A percentile compares a stretch with the other conserved stretches of the same genome.
These are phyloP conservation scores for Obba rivulosa DNA, from an alignment of 768 basidiomycete species.

Conservation along the genomic window DNA sequence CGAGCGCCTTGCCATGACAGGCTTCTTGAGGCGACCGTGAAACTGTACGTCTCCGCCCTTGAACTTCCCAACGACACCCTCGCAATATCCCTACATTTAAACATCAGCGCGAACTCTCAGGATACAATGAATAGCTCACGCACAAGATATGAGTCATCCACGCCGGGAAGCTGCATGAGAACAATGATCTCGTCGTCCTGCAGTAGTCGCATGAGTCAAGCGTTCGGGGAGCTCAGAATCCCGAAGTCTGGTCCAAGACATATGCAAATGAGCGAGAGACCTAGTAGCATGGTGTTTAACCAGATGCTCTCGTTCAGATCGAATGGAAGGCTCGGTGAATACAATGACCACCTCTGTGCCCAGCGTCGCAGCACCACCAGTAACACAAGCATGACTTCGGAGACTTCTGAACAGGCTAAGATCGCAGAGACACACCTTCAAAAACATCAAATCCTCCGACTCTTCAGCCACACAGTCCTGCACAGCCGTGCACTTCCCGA, in stretches of 20 bases:
- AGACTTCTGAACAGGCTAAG: too few species aligned
- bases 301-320: too few species aligned
- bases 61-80: conserved; percentile 82
- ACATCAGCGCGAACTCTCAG: background rate
- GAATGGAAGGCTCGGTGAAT: too few species aligned
- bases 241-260: too few species aligned
- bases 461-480: conserved; percentile 73
- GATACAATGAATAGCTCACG: conserved; percentile 19
- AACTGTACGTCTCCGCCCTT: conserved; percentile 58
- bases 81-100: conserved; percentile 66
- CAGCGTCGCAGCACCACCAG: too few species aligned
- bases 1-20: conserved; percentile 66
- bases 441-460: conserved; percentile 79
- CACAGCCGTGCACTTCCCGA: conserved; percentile 71
- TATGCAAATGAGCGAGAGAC: too few species aligned
- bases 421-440: conserved; percentile 48
- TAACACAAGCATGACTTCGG: too few species aligned
- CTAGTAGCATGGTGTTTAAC: too few species aligned
- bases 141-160: conserved; percentile 58
- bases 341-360: too few species aligned
- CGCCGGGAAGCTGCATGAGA: conserved; percentile 59
- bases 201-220: background rate
- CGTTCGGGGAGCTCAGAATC: too few species aligned
- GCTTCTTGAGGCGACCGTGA: conserved; percentile 71
- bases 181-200: conserved; percentile 81